Base-by-base conservation (phyloP, 2,329 filamentous ascomycete species). In the Rhexocercosporidium sp. region DNA sequence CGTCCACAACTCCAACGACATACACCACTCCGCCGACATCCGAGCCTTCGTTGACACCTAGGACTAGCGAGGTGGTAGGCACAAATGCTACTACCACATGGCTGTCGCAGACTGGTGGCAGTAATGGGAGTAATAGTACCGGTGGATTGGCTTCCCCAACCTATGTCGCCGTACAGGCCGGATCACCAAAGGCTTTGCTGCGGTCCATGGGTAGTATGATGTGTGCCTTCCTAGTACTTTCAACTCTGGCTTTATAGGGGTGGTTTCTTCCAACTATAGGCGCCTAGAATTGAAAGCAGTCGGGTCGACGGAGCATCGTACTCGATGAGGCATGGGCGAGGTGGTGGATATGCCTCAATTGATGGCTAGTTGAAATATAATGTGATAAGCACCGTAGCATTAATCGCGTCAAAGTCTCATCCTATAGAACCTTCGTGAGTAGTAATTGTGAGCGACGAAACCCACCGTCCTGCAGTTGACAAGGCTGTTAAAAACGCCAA, bases 151-250 rank as follows among this genome's bases (percentile, higher is more conserved):
- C 60, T 16, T 27, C 29, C 53, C 44, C 60, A 37, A 53, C 60
- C 60, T 20, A 47, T 20, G 18, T 46, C 34, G 18, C 31, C 34
- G 54, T 41, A 57, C 53, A 46, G 18, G 54, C 29, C 37, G 62
- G 62, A 57, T 57, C 62, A 47, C 25, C 62, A 47, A 64, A 47
- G 25, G 39, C 31, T 57, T 57, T 57, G 51, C 22, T 56, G 25
- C 34, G 57, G 11, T 64, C 62, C 25, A 31, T 47, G 51, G 62
- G 62, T 64, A 37, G 62, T 57, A 64, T 64, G 37, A 64, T 64
- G 49, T 64, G 62, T 57, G 62, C 49, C 2, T 64, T 64, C 62
- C 34, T 64, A 51, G 62, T 56, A 56, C 37, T 64, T 44, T 64
- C 62, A 20, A 31, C 51, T 46, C 49, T 64, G 41, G 49, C 49